Base-by-base conservation (phyloP, 345 rosid species). In the Dipteronia sinensis region DNA sequence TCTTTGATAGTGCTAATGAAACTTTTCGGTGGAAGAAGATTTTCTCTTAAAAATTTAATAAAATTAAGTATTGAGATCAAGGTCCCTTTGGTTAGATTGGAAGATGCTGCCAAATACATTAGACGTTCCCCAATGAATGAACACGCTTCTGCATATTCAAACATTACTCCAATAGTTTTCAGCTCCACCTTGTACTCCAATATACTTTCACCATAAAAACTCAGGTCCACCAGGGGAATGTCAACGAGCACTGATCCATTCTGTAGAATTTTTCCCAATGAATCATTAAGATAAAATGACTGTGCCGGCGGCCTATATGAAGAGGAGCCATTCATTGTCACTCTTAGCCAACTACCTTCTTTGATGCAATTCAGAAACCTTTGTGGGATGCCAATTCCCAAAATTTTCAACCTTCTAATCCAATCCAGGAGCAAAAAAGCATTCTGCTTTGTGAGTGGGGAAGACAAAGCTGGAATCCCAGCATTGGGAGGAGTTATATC, bases 251-350 rank as follows among this genome's bases (percentile, higher is more conserved):
- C 86, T 0, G 85, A 78, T 34, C 77, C 88, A 46, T 82, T 83
- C 84, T 91, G 94, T 72, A 93, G 80, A 77, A 89, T 62, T 56
- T 49, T 67, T 74, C 93, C 97, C 94, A 90, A 87, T 7, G 92
- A 86, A 11, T 84, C 62, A 71, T 82, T 42, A 76, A 81, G 87
- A 20, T 86, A 82, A 74, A 93, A 92, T 0, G 94, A 88, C 77
- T 93, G 81, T 16, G 86, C 84, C 10, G 98, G 98, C 12, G 91
- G 84, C 17, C 80, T 82, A 77, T 77, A 86, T 67, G 82, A 81
- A 78, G 87, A 65, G 71, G 27, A 72, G 10, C 87, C 93, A 80
- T 83, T 86, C 74, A 83, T 71, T 5, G 83, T 87, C 53, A 85
- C 80, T 85, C 71, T 90, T 75, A 93, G 76, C 98, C 96, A 93